phyloP scores from a whole-genome alignment of 768 basidiomycete species.

The Bullera alba region DNA sequence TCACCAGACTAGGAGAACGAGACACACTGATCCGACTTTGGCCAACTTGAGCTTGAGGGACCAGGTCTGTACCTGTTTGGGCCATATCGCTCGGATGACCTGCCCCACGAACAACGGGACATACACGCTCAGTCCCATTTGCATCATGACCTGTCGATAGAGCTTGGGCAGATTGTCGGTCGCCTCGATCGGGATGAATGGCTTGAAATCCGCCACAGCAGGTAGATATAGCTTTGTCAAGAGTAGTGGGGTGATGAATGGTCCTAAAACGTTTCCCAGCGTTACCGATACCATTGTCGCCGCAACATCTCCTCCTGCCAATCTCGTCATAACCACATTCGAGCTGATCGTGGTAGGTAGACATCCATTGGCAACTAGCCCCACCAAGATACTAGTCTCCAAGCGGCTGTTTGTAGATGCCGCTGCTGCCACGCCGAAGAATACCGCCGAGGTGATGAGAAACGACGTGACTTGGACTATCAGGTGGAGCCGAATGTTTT shows the following conservation, averaged over 20 bases:
- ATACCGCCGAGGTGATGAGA: constrained; percentile 37
- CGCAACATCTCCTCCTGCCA: constrained; percentile 38
- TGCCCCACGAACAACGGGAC: constrained; percentile 42
- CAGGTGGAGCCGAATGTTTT: constrained; percentile 37
- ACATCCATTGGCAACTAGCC: constrained; percentile 32
- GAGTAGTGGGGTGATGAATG: constrained; percentile 39
- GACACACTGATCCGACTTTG: constrained; percentile 32
- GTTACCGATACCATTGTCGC: constrained; percentile 42
- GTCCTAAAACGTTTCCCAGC: constrained; percentile 38
- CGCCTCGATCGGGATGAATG: constrained; percentile 32
- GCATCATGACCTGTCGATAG: constrained; percentile 12
- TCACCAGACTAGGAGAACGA: constrained; percentile 39
- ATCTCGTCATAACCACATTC: constrained; percentile 43
- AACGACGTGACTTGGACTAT: constrained; percentile 39
- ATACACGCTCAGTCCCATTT: constrained; percentile 39
- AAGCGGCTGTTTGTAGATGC: constrained; percentile 6
- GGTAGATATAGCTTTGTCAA: constrained; percentile 28
- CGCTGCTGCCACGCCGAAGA: constrained; percentile 32
- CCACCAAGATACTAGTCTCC: constrained; percentile 30
- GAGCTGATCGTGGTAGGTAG: constrained; percentile 8
- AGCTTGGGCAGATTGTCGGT: constrained; percentile 5
- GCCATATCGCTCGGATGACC: constrained; percentile 29
- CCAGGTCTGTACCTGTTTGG: constrained; percentile 23
- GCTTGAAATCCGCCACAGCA: constrained; percentile 15
- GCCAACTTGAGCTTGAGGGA: constrained; percentile 20